Percentiles rank a stretch among this genome's conserved stretches.
Evolutionary conservation across 2,329 filamentous ascomycete species (phyloP).

Genomic region (Aspergillus neoniger): DNA sequence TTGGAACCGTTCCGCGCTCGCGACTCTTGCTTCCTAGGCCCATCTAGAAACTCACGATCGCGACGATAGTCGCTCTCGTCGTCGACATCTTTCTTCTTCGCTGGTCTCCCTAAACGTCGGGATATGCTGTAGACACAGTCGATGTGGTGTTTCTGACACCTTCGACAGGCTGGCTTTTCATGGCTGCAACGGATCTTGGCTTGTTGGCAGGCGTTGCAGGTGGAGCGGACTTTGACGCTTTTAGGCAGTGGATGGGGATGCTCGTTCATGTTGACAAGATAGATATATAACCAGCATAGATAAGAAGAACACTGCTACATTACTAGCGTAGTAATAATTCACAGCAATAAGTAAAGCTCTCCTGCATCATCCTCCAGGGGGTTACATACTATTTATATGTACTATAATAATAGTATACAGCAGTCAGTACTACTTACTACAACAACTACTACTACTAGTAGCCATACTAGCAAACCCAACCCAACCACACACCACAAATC

Average conservation of each 20-base stretch:
- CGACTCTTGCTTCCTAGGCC: not conserved
- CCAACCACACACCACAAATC: too few species aligned
- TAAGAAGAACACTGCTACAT: too few species aligned
- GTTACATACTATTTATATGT: too few species aligned
- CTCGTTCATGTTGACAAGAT: too few species aligned
- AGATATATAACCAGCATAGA: too few species aligned
- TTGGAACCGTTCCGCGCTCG: not conserved
- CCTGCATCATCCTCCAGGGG: too few species aligned
- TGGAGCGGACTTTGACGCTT: constrained; percentile 40
- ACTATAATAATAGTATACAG: too few species aligned
- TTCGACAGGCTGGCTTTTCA: constrained; percentile 37
- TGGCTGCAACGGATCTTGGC: constrained; percentile 43
- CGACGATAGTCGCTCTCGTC: not conserved
- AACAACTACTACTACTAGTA: too few species aligned
- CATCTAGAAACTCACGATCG: not conserved
- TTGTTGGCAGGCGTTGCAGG: constrained; percentile 43
- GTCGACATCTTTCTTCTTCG: constrained; percentile 31
- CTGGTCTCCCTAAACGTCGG: constrained; percentile 36
- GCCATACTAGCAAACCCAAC: too few species aligned
- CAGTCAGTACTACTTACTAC: too few species aligned
- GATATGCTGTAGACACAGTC: constrained; percentile 41
- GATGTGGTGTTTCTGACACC: constrained; percentile 39
- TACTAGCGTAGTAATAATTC: too few species aligned
- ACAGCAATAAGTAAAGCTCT: too few species aligned
- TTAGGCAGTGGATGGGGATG: constrained; percentile 26